Base-by-base conservation (phyloP, 2,329 filamentous ascomycete species). In the Aspergillus hortae region DNA sequence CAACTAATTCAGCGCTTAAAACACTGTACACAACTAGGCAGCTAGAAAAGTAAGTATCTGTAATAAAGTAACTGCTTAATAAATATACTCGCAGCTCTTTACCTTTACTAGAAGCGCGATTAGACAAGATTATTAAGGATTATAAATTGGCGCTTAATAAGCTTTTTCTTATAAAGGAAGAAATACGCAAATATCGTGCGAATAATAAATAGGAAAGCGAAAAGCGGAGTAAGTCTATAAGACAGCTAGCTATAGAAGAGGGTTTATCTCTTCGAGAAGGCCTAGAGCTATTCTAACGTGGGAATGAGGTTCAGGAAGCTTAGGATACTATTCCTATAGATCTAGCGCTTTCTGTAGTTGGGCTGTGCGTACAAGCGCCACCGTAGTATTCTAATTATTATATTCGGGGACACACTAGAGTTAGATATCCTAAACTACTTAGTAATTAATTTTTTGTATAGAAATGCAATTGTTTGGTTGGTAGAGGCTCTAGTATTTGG, bases 1-100 rank as follows among this genome's bases (percentile, higher is more conserved):
- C n/a, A 43, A 49, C 46, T 11, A 19, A 43, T 49, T 43, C 25
- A 30, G 30, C 32, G 11, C n/a, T 23, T 14, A 49, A 43, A 43
- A 49, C 38, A 25, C 40, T 25, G 10, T 33, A 49, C 23, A 49
- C 6, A 21, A 17, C 40, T n/a, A 49, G 19, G 38, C 27, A 49
- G 27, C 27, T 49, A 15, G 27, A 43, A 19, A 49, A 42, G 46
- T 21, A 49, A 21, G 46, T 15, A 45, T 45, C 14, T 32, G 32
- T 6, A n/a, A 14, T 45, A n/a, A 45, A 19, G 25, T 6, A 27
- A 9, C 25, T 27, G 9, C 5, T 27, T 27, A 27, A 9, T 6
- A 27, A 27, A 27, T 27, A 4, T 9, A 2, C 5, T 27, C 7
- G 7, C 4, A 27, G 6, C 25, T 2, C 25, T 27, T 27, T 27